Evolutionary conservation across 2,329 filamentous ascomycete species (phyloP).

Genomic region (Beauveria bassiana): DNA sequence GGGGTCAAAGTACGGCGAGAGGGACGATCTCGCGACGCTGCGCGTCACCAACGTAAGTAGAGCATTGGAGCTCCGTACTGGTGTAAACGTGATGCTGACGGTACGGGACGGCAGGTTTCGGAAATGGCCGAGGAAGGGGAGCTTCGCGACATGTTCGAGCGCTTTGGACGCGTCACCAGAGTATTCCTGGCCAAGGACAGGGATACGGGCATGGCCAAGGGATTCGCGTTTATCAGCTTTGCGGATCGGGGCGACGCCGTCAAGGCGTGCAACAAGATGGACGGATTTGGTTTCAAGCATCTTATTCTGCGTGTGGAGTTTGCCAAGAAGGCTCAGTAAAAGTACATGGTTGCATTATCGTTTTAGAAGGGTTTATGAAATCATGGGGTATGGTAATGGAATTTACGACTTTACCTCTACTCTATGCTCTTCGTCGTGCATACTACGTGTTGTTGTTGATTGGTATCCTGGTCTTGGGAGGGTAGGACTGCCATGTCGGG

Average conservation of each 20-base stretch:
- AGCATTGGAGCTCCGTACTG: not conserved
- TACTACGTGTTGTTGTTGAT: not conserved
- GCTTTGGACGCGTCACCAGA: slow-evolving; percentile 91
- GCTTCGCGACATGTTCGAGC: slow-evolving; percentile 94
- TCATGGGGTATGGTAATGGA: slow-evolving; percentile 6
- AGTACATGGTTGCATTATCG: slow-evolving; percentile 24
- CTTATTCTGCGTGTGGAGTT: slow-evolving; percentile 83
- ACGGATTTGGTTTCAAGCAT: slow-evolving; percentile 87
- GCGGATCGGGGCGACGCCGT: slow-evolving; percentile 83
- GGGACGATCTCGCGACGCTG: slow-evolving; percentile 92
- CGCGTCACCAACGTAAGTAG: slow-evolving; percentile 92
- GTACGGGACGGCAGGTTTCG: slow-evolving; percentile 56
- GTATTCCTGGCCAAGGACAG: slow-evolving; percentile 98
- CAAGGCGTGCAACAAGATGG: slow-evolving; percentile 94
- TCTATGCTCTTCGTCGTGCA: not conserved
- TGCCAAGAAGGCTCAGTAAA: slow-evolving; percentile 60
- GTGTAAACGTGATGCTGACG: slow-evolving; percentile 20
- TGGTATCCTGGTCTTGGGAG: not conserved
- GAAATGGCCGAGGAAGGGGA: slow-evolving; percentile 96
- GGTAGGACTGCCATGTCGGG: not conserved
- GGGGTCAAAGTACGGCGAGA: slow-evolving; percentile 76
- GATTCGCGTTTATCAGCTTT: slow-evolving; percentile 98
- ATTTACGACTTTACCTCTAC: slow-evolving; percentile 7
- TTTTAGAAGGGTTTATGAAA: slow-evolving; percentile 1
- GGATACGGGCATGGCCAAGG: slow-evolving; percentile 93